A percentile compares a stretch with the other conserved stretches of the same genome.
Conservation (phyloP, 148 eudicot species). For the Cornus controversa region DNA sequence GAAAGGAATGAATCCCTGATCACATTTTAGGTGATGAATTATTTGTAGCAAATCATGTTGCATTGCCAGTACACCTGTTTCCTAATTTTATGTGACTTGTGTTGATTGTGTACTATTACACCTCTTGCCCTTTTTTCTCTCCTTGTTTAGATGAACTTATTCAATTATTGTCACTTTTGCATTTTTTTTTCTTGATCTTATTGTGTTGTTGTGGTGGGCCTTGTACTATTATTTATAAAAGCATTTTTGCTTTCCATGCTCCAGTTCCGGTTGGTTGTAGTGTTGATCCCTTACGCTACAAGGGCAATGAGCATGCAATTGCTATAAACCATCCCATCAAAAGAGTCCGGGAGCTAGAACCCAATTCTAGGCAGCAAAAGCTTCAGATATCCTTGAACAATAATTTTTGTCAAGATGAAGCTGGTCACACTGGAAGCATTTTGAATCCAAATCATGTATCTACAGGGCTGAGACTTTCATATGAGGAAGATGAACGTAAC, state of each 20-base stretch:
- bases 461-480: conserved; percentile 48
- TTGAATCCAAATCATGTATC: conserved; percentile 42
- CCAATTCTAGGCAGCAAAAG: conserved; percentile 32
- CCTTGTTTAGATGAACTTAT: not conserved
- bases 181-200: not conserved
- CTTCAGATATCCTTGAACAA: conserved; percentile 27
- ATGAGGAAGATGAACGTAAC: conserved; percentile 49
- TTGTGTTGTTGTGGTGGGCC: not conserved
- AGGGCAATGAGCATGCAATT: conserved; percentile 28
- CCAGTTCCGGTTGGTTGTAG: conserved; percentile 33
- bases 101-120: not conserved
- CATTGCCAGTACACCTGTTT: not conserved
- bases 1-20: not conserved
- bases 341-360: conserved; percentile 11
- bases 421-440: conserved; percentile 21
- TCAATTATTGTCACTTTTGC: not conserved
- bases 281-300: conserved; percentile 26
- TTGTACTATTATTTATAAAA: not conserved
- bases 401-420: conserved; percentile 25
- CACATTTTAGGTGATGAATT: no score
- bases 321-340: conserved; percentile 24
- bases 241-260: conserved; percentile 1
- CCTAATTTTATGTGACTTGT: not conserved
- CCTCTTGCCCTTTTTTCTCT: not conserved
- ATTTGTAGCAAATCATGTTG: no score